Percentiles rank a stretch among this genome's conserved stretches.
These are phyloP conservation scores for Cyclocybe aegerita DNA, from an alignment of 768 basidiomycete genomes.

Conservation along the genomic window DNA sequence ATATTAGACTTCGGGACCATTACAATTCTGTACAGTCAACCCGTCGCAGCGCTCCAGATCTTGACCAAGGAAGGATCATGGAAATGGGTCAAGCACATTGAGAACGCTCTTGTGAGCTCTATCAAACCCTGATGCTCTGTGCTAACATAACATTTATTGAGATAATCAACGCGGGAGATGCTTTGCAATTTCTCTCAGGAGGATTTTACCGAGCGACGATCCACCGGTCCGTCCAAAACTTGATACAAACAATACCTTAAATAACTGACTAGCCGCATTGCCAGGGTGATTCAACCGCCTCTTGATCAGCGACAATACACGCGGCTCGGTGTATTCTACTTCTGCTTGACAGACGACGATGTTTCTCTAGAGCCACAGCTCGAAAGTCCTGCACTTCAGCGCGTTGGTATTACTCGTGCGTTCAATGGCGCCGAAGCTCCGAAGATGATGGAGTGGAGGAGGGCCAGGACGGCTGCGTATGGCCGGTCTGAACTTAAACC, in stretches of 20 bases:
- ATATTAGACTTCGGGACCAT: slow-evolving; percentile 50
- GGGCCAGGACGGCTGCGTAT: slow-evolving; percentile 49
- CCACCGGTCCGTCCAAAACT: slow-evolving; percentile 31
- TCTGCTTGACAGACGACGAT: slow-evolving; percentile 50
- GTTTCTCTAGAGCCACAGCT: slow-evolving; percentile 43
- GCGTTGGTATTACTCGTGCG: slow-evolving; percentile 36
- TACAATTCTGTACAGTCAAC: slow-evolving; percentile 62
- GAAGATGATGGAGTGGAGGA: slow-evolving; percentile 54
- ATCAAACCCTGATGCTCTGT: neutral
- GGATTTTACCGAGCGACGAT: slow-evolving; percentile 61
- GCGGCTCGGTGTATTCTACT: slow-evolving; percentile 61
- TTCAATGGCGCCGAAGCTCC: slow-evolving; percentile 42
- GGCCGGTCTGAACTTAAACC: slow-evolving; percentile 45
- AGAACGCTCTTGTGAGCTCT: slow-evolving; percentile 49
- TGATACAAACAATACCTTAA: too few relatives aligned
- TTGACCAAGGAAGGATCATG: slow-evolving; percentile 49
- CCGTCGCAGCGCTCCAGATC: slow-evolving; percentile 58
- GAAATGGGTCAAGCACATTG: slow-evolving; percentile 59
- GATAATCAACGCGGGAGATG: slow-evolving; percentile 60
- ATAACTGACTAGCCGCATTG: too few relatives aligned
- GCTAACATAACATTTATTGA: neutral
- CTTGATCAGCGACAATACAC: slow-evolving; percentile 46
- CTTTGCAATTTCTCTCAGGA: slow-evolving; percentile 59
- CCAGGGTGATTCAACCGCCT: slow-evolving; percentile 40
- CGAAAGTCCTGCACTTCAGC: slow-evolving; percentile 49